A percentile compares a stretch with the other conserved stretches of the same genome.
phyloP scores from a whole-genome alignment of 441 rosid genomes.

The Syzygium syzygioides region DNA sequence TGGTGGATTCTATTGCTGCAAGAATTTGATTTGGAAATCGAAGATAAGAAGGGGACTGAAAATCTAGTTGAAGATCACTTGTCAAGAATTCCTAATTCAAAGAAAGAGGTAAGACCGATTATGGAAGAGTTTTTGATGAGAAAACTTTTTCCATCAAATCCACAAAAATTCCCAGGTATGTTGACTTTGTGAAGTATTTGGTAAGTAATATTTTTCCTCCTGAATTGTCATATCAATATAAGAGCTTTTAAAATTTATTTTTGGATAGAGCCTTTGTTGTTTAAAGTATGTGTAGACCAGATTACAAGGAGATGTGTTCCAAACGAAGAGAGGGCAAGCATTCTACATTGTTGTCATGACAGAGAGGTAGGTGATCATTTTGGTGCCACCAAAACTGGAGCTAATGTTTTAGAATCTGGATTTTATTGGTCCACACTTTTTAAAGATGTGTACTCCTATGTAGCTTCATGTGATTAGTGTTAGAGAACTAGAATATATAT shows the following conservation, averaged over 20 bases:
- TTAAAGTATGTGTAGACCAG: neutral
- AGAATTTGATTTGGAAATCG: neutral
- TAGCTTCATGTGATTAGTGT: neutral
- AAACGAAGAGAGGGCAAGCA: neutral
- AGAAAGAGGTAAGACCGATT: too few species aligned
- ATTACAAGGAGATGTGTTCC: neutral
- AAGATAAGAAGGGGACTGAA: neutral
- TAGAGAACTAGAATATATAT: neutral
- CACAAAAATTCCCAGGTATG: too few species aligned
- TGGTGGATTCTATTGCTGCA: too few species aligned
- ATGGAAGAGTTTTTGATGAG: neutral
- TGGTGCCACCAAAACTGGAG: neutral
- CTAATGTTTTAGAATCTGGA: neutral
- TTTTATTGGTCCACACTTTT: neutral
- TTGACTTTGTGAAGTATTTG: too few species aligned
- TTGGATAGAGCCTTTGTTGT: neutral
- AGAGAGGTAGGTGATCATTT: neutral
- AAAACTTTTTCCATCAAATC: too few species aligned
- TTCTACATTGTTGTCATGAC: neutral
- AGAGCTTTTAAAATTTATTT: neutral
- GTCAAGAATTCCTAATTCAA: too few species aligned
- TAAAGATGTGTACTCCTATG: too few species aligned
- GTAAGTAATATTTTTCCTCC: too few species aligned
- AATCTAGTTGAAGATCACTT: too few species aligned
- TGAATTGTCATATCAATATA: too few species aligned